A percentile compares a stretch with the other conserved stretches of the same genome.
phyloP scores from a whole-genome alignment of 306 rosid species.

The Cyclanthera cordifolia region DNA sequence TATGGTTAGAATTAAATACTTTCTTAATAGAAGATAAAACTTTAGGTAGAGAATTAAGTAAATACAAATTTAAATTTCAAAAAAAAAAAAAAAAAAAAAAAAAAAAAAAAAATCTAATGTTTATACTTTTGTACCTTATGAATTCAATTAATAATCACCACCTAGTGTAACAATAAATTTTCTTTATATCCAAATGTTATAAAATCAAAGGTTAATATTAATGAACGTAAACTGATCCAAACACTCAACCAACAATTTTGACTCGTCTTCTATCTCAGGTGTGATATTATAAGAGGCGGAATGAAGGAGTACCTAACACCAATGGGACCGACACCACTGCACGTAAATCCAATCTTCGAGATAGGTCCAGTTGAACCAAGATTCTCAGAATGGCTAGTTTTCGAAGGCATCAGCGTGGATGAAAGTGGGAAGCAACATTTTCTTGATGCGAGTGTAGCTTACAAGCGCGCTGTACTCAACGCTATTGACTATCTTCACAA shows the following conservation, averaged over 20 bases:
- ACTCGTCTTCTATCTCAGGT: constrained; percentile 24
- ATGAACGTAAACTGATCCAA: no score
- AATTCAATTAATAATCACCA: no score
- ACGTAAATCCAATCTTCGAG: constrained; percentile 82
- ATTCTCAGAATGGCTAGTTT: constrained; percentile 83
- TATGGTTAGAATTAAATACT: no score
- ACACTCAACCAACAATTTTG: background rate
- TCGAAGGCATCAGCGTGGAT: constrained; percentile 76
- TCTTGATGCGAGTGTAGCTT: constrained; percentile 71
- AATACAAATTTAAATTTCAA: no score
- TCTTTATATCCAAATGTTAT: no score
- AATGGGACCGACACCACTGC: constrained; percentile 87
- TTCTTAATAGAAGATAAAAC: no score
- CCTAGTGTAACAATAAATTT: no score
- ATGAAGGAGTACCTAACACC: constrained; percentile 97
- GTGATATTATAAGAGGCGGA: constrained; percentile 79
- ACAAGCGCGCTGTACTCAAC: constrained; percentile 67
- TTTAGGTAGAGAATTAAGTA: no score
- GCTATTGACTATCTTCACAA: constrained; percentile 65
- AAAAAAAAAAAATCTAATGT: no score
- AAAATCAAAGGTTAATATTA: no score
- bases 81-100: no score
- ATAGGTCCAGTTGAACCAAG: constrained; percentile 87
- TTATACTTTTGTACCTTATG: no score
- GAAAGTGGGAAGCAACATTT: constrained; percentile 76